These are phyloP conservation scores for Pythium coloratum DNA, from an alignment of 352 stramenopile species.

Conservation along the genomic window DNA sequence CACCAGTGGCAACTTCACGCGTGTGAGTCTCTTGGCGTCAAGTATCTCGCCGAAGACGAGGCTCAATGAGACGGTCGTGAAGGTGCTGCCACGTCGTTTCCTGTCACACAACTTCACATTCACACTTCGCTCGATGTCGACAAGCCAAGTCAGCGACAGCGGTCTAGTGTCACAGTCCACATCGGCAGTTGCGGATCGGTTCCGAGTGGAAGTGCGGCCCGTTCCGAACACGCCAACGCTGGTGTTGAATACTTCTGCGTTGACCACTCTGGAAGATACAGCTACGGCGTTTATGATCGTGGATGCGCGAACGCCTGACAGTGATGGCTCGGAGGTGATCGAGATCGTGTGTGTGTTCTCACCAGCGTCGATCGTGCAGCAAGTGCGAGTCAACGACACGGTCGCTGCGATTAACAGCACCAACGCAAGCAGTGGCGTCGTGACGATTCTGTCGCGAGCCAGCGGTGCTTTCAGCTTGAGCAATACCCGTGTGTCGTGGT, in stretches of 20 bases:
- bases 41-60: conserved; percentile 3
- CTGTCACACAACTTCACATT: conserved; percentile 43
- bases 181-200: conserved; percentile 28
- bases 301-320: conserved; percentile 40
- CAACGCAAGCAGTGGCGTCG: conserved; percentile 10
- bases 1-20: conserved; percentile 2
- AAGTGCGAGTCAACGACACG: conserved; percentile 35
- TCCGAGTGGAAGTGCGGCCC: conserved; percentile 36
- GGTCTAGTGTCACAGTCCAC: conserved; percentile 30
- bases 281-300: conserved; percentile 35
- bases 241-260: conserved; percentile 27
- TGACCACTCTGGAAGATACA: conserved; percentile 39
- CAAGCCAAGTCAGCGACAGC: conserved; percentile 18
- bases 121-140: conserved; percentile 31
- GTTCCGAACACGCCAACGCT: conserved; percentile 41
- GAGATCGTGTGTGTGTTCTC: conserved; percentile 39
- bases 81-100: conserved; percentile 37
- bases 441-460: conserved; percentile 28
- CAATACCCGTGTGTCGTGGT: conserved; percentile 33
- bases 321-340: conserved; percentile 50
- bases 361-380: conserved; percentile 31
- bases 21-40: conserved; percentile 3
- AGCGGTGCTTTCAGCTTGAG: conserved; percentile 9
- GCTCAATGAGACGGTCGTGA: conserved; percentile 30
- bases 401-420: conserved; percentile 7